phyloP scores from a whole-genome alignment of 495 filamentous ascomycete species.

The Neurospora cerealis region DNA sequence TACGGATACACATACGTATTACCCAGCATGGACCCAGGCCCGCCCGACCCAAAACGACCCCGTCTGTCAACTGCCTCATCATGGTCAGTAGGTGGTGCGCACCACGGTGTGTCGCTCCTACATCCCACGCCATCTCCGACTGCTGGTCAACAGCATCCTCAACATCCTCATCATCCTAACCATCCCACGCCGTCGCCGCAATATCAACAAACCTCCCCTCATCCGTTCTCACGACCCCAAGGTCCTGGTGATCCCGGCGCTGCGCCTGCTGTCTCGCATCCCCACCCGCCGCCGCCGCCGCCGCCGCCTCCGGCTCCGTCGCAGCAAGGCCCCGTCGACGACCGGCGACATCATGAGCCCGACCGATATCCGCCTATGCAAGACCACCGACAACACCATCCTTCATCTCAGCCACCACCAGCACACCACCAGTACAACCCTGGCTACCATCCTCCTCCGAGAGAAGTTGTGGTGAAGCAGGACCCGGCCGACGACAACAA shows the following conservation, averaged over 20 bases:
- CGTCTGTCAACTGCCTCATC: conserved; percentile 34
- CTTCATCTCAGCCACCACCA: conserved; percentile 33
- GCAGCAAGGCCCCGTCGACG: conserved; percentile 25
- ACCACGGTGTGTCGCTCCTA: conserved; percentile 35
- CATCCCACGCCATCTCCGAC: conserved; percentile 34
- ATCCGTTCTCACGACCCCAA: conserved; percentile 29
- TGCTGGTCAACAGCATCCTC: conserved; percentile 15
- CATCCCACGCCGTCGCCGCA: conserved; percentile 32
- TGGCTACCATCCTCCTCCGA: conserved; percentile 32
- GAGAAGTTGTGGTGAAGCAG: conserved; percentile 40
- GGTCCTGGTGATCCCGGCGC: conserved; percentile 23
- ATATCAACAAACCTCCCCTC: conserved; percentile 26
- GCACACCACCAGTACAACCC: conserved; percentile 31
- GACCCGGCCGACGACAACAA: conserved; percentile 36
- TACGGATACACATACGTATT: conserved; percentile 31
- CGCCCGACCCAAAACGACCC: conserved; percentile 38
- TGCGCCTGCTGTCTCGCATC: conserved; percentile 9
- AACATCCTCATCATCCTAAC: conserved; percentile 20
- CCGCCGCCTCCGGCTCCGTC: conserved; percentile 3
- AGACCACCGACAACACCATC: conserved; percentile 38
- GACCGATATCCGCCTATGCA: conserved; percentile 40
- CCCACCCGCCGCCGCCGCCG: conserved; percentile 6
- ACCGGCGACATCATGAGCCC: conserved; percentile 41
- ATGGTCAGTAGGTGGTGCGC: conserved; percentile 31
- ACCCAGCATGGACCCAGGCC: conserved; percentile 42